phyloP scores from a whole-genome alignment of 2,329 filamentous ascomycete genomes.

The Fusarium coicis region DNA sequence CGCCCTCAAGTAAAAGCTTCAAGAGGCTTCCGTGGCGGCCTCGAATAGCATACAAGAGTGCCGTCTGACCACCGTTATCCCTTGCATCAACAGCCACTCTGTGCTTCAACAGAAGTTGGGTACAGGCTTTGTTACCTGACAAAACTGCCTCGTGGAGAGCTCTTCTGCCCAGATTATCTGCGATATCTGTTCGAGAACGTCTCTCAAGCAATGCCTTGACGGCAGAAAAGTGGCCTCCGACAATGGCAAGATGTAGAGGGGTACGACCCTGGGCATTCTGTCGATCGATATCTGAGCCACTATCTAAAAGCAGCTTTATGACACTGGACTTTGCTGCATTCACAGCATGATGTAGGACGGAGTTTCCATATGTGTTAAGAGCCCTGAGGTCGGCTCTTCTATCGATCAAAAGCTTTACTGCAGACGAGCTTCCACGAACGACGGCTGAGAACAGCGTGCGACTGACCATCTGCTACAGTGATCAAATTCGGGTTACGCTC shows the following conservation, averaged over 20 bases:
- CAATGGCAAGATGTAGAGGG: background rate
- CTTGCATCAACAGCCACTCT: background rate
- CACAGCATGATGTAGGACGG: background rate
- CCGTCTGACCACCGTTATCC: background rate
- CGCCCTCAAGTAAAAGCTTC: background rate
- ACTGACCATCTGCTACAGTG: background rate
- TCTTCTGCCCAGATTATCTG: background rate
- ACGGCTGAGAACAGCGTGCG: background rate
- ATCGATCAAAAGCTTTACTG: background rate
- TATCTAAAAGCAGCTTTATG: background rate
- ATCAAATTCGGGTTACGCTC: background rate
- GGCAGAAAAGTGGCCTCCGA: background rate
- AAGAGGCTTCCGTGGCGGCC: background rate
- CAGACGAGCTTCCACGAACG: background rate
- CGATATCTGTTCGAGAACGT: background rate
- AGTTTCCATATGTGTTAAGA: background rate
- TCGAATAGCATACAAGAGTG: background rate
- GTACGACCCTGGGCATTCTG: background rate
- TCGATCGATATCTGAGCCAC: background rate
- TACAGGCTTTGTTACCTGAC: background rate
- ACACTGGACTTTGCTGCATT: background rate
- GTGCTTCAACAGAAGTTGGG: background rate
- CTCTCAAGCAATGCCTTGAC: background rate
- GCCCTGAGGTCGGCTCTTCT: background rate
- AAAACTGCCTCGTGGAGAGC: background rate